These are phyloP conservation scores for Aspergillus ostianus DNA, from an alignment of 495 filamentous ascomycete species.

Conservation along the genomic window DNA sequence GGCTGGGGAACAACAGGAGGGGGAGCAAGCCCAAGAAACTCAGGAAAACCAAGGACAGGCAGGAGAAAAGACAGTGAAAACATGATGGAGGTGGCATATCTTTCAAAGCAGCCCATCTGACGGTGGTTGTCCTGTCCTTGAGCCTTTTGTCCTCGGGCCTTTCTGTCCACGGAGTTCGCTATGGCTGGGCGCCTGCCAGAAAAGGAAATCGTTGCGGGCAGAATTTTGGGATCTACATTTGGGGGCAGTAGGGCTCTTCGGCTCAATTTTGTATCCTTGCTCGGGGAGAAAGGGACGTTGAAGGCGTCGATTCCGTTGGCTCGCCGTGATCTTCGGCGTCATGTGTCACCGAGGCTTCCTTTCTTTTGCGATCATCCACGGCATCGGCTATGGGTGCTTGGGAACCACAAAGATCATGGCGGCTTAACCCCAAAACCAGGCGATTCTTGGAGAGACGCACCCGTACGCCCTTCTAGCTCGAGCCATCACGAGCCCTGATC, in stretches of 20 bases:
- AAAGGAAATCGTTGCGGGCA: constrained; percentile 9
- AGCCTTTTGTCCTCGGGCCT: background rate
- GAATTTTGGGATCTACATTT: constrained; percentile 6
- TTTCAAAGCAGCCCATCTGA: background rate
- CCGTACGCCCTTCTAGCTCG: background rate
- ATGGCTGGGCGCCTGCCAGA: background rate
- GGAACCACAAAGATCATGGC: background rate
- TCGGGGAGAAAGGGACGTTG: constrained; percentile 13
- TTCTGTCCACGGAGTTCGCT: background rate
- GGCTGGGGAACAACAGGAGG: constrained; percentile 21
- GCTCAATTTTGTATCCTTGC: constrained; percentile 2
- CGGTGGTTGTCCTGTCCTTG: background rate
- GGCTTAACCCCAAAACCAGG: background rate
- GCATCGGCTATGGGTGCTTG: constrained; percentile 12
- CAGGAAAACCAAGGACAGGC: constrained; percentile 15
- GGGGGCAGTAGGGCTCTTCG: background rate
- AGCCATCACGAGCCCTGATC: background rate
- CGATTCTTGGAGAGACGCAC: background rate
- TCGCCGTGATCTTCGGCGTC: constrained; percentile 12
- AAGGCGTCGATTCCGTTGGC: constrained; percentile 10
- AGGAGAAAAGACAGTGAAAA: constrained; percentile 18
- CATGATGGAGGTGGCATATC: constrained; percentile 16
- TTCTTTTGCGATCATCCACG: constrained; percentile 12
- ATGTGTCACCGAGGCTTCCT: constrained; percentile 32
- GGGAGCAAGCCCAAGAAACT: constrained; percentile 27